Conservation (phyloP, 108 stramenopile genomes). For the Nannochloropsis oceanica region DNA sequence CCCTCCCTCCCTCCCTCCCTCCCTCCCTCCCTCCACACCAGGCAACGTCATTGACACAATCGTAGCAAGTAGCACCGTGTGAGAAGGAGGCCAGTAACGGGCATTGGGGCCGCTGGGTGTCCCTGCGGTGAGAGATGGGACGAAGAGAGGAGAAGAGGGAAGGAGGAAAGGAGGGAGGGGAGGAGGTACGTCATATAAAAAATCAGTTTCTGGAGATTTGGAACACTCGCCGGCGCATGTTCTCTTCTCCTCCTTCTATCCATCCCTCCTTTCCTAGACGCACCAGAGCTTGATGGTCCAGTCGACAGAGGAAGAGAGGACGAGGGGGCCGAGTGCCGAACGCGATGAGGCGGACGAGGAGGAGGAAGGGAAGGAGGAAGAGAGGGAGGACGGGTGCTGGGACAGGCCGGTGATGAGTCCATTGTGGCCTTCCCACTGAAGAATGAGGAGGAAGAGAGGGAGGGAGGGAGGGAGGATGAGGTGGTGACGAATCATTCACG, state of each 20-base stretch:
- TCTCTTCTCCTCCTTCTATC: neutral
- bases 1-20: too few relatives aligned
- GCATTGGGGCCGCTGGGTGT: neutral
- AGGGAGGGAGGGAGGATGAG: neutral
- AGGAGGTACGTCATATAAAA: too few relatives aligned
- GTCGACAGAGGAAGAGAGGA: slow-evolving; percentile 23
- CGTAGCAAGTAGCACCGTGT: neutral
- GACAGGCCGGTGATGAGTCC: slow-evolving; percentile 21
- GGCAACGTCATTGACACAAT: slow-evolving; percentile 18
- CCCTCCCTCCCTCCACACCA: neutral
- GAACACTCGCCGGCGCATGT: too few relatives aligned
- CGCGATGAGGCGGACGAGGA: neutral
- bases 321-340: neutral
- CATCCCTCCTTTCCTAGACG: neutral
- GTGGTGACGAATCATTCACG: neutral
- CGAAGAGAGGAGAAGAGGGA: neutral
- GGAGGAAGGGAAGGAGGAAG: slow-evolving; percentile 2
- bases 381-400: neutral
- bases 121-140: neutral
- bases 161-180: neutral
- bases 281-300: slow-evolving; percentile 34
- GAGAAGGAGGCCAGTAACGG: neutral
- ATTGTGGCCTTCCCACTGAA: neutral
- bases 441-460: neutral
- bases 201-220: too few relatives aligned